Evolutionary conservation across 129 eudicot genomes (phyloP).

Genomic region (Lactuca sativa): DNA sequence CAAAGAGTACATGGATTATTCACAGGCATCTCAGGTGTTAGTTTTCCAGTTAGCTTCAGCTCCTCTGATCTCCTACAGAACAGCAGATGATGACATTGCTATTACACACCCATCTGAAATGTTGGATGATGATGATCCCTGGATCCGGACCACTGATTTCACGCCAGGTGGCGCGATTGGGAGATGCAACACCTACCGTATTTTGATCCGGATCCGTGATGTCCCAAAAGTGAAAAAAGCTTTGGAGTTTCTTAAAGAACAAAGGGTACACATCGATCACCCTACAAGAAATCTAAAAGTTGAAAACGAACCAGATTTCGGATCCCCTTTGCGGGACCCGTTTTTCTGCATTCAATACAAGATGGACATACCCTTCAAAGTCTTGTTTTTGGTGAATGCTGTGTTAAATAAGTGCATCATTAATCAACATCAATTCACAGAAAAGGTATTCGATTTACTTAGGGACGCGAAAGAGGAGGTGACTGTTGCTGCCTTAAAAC

Average conservation of each 20-base stretch:
- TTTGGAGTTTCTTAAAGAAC: conserved; percentile 39
- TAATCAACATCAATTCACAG: conserved; percentile 63
- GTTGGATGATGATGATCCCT: conserved; percentile 82
- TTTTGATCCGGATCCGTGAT: conserved; percentile 49
- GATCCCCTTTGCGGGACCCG: conserved; percentile 32
- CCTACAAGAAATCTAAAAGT: conserved; percentile 19
- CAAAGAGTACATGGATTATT: conserved; percentile 25
- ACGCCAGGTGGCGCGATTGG: conserved; percentile 71
- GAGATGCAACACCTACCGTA: conserved; percentile 58
- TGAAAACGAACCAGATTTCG: conserved; percentile 52
- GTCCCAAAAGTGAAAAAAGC: conserved; percentile 42
- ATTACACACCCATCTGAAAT: conserved; percentile 54
- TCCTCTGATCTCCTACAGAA: conserved; percentile 55
- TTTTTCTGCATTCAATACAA: conserved; percentile 50
- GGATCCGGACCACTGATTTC: conserved; percentile 76
- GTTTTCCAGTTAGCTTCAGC: conserved; percentile 58
- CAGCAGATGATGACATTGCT: conserved; percentile 69
- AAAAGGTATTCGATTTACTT: conserved; percentile 42
- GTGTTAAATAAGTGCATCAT: conserved; percentile 58
- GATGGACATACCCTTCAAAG: conserved; percentile 42
- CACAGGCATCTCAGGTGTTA: conserved; percentile 14
- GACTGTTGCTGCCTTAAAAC: conserved; percentile 50
- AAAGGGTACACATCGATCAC: conserved; percentile 31
- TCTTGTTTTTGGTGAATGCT: conserved; percentile 56
- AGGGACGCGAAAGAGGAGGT: conserved; percentile 44